phyloP scores from a whole-genome alignment of 2,329 filamentous ascomycete genomes.

The Xylariales sp. region DNA sequence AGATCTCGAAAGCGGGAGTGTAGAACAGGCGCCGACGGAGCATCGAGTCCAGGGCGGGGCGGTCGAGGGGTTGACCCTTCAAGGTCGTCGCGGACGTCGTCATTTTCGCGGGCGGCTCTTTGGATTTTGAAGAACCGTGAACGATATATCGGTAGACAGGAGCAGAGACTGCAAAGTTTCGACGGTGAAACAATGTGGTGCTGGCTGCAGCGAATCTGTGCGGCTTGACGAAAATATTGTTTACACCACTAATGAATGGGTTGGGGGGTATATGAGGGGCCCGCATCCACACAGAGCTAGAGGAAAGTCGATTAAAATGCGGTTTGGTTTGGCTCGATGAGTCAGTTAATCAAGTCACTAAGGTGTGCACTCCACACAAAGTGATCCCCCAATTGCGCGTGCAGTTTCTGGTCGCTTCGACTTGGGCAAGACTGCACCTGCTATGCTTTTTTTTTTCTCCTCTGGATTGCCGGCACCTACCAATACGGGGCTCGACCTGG shows the following conservation, averaged over 20 bases:
- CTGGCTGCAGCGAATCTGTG: background rate
- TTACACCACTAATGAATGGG: slow-evolving; percentile 10
- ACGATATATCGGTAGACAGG: slow-evolving; percentile 1
- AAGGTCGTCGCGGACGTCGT: slow-evolving; percentile 64
- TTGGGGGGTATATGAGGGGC: slow-evolving; percentile 7
- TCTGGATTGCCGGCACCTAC: too few species aligned
- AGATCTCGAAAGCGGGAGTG: slow-evolving; percentile 93
- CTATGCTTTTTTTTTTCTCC: background rate
- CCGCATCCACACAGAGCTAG: slow-evolving; percentile 8
- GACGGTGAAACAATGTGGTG: background rate
- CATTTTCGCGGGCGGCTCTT: slow-evolving; percentile 36
- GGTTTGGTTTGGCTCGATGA: too few species aligned
- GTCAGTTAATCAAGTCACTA: slow-evolving; percentile 8
- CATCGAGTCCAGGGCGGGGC: slow-evolving; percentile 74
- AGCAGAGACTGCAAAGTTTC: background rate
- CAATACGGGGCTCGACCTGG: too few species aligned
- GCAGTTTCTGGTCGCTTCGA: too few species aligned
- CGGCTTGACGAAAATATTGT: slow-evolving; percentile 4
- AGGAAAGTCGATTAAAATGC: slow-evolving; percentile 3
- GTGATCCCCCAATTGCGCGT: background rate
- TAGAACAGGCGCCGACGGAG: slow-evolving; percentile 89
- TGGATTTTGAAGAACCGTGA: background rate
- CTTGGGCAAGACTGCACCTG: background rate
- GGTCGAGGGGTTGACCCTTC: slow-evolving; percentile 87
- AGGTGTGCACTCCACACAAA: background rate